Evolutionary conservation across 306 rosid genomes (phyloP).

Genomic region (Trifolium dubium): DNA sequence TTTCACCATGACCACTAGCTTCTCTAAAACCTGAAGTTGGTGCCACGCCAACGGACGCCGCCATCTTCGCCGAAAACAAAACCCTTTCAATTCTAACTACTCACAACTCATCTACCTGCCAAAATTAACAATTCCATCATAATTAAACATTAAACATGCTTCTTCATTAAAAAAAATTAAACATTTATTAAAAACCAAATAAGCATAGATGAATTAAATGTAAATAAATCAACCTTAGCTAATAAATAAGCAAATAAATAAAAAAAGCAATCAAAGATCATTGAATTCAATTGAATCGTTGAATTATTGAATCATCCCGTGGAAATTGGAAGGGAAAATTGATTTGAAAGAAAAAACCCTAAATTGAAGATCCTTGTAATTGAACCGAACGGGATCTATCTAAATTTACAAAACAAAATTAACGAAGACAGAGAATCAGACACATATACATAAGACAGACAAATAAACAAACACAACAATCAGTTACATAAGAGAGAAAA

Average conservation of each 20-base stretch:
- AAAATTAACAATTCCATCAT: constrained; percentile 34
- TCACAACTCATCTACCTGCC: constrained; percentile 64
- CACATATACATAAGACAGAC: background rate
- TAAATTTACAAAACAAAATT: constrained; percentile 29
- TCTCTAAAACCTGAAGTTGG: constrained; percentile 77
- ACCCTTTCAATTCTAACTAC: constrained; percentile 33
- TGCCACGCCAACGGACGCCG: constrained; percentile 82
- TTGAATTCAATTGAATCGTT: constrained; percentile 2
- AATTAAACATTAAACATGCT: background rate
- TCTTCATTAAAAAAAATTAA: background rate
- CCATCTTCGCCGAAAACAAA: constrained; percentile 51
- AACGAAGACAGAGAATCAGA: constrained; percentile 7
- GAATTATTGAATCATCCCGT: too few species aligned
- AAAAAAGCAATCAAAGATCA: constrained; percentile 36
- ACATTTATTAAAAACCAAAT: constrained; percentile 13
- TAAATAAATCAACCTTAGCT: background rate
- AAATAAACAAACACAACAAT: background rate
- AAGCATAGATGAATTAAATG: constrained; percentile 11
- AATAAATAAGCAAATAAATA: constrained; percentile 18
- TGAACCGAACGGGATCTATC: constrained; percentile 48
- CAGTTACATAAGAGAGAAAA: constrained; percentile 18
- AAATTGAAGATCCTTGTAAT: constrained; percentile 39
- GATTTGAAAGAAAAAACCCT: constrained; percentile 20
- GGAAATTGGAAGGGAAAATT: too few species aligned
- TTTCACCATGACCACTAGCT: constrained; percentile 61